A percentile compares a stretch with the other conserved stretches of the same genome.
These are phyloP conservation scores for Solanum phureja DNA, from an alignment of 257 asterid genomes.

Conservation along the genomic window DNA sequence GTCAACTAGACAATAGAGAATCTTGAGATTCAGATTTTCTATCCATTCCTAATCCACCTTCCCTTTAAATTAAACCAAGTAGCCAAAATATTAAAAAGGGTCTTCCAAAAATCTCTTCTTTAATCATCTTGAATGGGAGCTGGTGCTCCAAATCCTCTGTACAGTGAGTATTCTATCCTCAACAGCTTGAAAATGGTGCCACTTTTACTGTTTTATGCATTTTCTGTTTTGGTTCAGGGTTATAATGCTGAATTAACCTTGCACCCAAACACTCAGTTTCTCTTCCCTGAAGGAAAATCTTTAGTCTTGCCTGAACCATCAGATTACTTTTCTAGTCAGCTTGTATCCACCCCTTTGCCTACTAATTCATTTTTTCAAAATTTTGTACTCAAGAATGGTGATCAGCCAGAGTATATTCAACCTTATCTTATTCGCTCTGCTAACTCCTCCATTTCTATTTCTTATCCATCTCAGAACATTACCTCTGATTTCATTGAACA, in stretches of 20 bases:
- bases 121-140: background rate
- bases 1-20: background rate
- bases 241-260: background rate
- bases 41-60: background rate
- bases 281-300: slow-evolving; percentile 63
- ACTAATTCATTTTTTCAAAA: slow-evolving; percentile 91
- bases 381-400: slow-evolving; percentile 71
- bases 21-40: background rate
- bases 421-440: slow-evolving; percentile 70
- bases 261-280: slow-evolving; percentile 26
- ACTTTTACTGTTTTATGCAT: background rate
- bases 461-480: slow-evolving; percentile 49
- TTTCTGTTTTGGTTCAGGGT: background rate
- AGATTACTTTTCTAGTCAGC: slow-evolving; percentile 48
- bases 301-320: slow-evolving; percentile 79
- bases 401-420: slow-evolving; percentile 78
- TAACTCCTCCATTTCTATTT: slow-evolving; percentile 46
- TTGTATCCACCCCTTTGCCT: slow-evolving; percentile 65
- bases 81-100: background rate
- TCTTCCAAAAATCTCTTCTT: background rate
- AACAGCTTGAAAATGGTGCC: background rate
- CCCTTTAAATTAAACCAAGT: background rate
- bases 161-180: background rate
- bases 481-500: slow-evolving; percentile 52
- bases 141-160: background rate